Percentiles rank a stretch among this genome's conserved stretches.
Conservation (phyloP, 306 rosid genomes). For the Malus sylvestris region DNA sequence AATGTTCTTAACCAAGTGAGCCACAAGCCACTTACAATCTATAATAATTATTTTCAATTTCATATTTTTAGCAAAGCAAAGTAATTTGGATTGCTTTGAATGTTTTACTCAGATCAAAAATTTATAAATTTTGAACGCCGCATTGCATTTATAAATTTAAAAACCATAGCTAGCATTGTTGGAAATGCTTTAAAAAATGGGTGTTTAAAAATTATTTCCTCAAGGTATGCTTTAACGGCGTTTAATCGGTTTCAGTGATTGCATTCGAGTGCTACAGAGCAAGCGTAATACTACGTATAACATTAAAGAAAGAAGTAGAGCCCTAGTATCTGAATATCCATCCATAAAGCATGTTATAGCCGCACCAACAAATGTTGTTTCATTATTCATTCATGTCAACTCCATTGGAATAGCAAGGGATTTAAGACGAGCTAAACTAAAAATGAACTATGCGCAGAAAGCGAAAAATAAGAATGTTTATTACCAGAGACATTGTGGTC, state of each 20-base stretch:
- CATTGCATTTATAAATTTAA: too few species aligned
- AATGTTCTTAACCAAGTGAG: too few species aligned
- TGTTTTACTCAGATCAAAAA: too few species aligned
- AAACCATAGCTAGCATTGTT: too few species aligned
- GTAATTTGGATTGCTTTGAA: too few species aligned
- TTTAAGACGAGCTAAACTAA: conserved; percentile 10
- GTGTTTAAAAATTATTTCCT: too few species aligned
- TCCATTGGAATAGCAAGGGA: conserved; percentile 19
- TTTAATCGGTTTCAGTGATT: neutral
- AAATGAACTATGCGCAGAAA: conserved; percentile 13
- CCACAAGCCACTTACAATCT: too few species aligned
- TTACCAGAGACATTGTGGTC: conserved; percentile 17
- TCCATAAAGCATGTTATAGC: conserved; percentile 17
- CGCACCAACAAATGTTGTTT: conserved; percentile 31
- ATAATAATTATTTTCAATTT: too few species aligned
- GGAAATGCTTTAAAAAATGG: too few species aligned
- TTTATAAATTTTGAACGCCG: too few species aligned
- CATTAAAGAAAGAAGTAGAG: neutral
- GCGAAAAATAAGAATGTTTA: conserved; percentile 10
- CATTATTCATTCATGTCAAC: conserved; percentile 25
- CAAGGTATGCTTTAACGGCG: too few species aligned
- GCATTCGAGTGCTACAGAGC: neutral
- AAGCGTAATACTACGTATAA: neutral
- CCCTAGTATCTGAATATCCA: neutral
- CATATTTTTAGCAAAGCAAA: too few species aligned